These are phyloP conservation scores for Auricularia sp. DNA, from an alignment of 768 basidiomycete genomes.

Conservation along the genomic window DNA sequence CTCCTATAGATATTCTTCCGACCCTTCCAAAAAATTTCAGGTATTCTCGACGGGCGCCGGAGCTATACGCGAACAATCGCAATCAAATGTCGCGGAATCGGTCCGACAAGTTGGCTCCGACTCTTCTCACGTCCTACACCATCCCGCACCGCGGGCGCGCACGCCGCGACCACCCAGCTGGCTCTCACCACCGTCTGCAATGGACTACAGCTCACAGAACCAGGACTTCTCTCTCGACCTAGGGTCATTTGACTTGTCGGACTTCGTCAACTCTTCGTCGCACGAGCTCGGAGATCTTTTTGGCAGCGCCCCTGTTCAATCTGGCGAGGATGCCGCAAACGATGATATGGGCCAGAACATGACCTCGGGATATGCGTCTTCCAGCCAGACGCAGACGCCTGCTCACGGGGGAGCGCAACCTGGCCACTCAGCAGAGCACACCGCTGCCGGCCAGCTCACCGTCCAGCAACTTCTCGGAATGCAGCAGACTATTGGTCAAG, in stretches of 20 bases:
- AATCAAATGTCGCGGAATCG: background rate
- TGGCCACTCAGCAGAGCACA: background rate
- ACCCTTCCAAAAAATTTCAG: no score
- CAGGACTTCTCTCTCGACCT: conserved; percentile 3
- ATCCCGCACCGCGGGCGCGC: background rate
- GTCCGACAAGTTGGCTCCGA: background rate
- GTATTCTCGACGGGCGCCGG: no score
- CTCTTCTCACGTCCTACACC: background rate
- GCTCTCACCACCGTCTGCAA: background rate
- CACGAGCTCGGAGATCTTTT: conserved; percentile 1
- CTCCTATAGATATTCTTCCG: no score
- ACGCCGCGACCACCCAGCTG: background rate
- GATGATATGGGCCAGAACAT: background rate
- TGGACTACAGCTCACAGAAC: background rate
- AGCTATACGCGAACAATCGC: background rate
- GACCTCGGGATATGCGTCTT: background rate
- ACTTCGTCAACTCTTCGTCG: conserved; percentile 3
- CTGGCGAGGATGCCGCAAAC: background rate
- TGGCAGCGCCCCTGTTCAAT: background rate
- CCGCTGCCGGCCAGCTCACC: conserved; percentile 5
- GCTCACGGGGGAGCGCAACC: background rate
- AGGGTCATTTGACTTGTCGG: conserved; percentile 3
- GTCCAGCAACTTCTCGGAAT: background rate
- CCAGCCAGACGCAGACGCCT: no score
- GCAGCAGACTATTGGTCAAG: no score